Evolutionary conservation across 306 rosid genomes (phyloP).

Genomic region (Glycyrrhiza uralensis): DNA sequence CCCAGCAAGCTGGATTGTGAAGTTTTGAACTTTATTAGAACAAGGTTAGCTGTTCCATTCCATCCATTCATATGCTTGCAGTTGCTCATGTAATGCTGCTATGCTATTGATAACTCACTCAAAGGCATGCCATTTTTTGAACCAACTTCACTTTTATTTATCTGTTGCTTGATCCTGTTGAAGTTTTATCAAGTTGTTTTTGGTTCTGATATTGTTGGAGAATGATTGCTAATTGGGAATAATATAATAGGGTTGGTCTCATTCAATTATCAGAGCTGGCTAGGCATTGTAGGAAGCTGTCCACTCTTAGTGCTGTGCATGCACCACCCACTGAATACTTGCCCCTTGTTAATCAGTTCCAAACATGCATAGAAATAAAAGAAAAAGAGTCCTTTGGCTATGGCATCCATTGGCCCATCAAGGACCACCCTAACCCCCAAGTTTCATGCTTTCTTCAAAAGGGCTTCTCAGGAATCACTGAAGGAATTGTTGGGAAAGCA

Average conservation of each 20-base stretch:
- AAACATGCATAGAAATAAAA: slow-evolving; percentile 41
- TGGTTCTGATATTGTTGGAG: not conserved
- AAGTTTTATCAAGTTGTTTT: too few species aligned
- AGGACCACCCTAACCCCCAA: slow-evolving; percentile 58
- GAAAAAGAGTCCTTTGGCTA: slow-evolving; percentile 36
- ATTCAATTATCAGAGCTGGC: slow-evolving; percentile 41
- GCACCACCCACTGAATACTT: not conserved
- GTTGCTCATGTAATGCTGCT: too few species aligned
- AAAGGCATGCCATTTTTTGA: not conserved
- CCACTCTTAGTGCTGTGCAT: slow-evolving; percentile 26
- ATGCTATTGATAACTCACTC: not conserved
- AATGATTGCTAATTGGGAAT: too few species aligned
- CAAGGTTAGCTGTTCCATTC: too few species aligned
- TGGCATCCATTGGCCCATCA: slow-evolving; percentile 27
- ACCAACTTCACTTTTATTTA: too few species aligned
- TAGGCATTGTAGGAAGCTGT: slow-evolving; percentile 38
- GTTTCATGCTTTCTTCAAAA: slow-evolving; percentile 60
- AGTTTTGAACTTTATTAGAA: too few species aligned
- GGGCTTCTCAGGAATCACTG: slow-evolving; percentile 72
- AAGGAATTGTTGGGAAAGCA: slow-evolving; percentile 56
- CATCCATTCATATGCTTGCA: too few species aligned
- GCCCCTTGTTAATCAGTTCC: slow-evolving; percentile 19
- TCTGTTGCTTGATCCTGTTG: not conserved
- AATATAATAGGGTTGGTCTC: too few species aligned
- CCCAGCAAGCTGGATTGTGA: too few species aligned